phyloP scores from a whole-genome alignment of 352 stramenopile genomes.

The Phytophthora pluvialis region DNA sequence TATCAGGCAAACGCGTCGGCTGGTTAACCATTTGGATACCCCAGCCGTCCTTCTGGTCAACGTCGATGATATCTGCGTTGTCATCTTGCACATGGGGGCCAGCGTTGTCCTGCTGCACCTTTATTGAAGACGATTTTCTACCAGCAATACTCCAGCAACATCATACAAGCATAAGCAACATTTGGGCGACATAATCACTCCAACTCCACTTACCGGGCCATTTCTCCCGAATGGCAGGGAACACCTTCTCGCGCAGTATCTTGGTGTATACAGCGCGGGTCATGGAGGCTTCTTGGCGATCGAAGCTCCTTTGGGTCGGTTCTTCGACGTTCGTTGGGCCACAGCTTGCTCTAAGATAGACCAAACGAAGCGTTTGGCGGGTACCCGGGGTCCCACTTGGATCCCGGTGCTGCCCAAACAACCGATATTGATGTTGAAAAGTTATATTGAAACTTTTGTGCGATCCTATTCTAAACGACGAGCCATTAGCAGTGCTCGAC shows the following conservation, averaged over 20 bases:
- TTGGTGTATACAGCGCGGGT: background rate
- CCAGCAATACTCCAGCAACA: background rate
- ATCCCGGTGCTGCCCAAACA: no score
- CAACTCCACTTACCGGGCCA: background rate
- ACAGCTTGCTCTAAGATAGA: constrained; percentile 2
- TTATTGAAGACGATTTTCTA: background rate
- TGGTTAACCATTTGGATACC: constrained; percentile 4
- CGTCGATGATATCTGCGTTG: constrained; percentile 9
- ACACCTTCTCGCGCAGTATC: constrained; percentile 11
- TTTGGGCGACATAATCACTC: background rate
- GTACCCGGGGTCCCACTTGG: no score
- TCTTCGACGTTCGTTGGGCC: background rate
- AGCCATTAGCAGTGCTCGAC: no score
- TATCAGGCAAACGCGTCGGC: background rate
- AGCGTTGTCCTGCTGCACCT: constrained; percentile 5
- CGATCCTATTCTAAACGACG: no score
- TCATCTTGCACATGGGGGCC: background rate
- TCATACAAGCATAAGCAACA: background rate
- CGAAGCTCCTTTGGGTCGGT: background rate
- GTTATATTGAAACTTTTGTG: no score
- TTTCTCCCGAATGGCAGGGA: constrained; percentile 8
- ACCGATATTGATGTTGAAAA: no score
- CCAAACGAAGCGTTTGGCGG: no score
- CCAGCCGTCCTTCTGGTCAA: background rate
- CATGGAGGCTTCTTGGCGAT: constrained; percentile 1